These are phyloP conservation scores for Echeveria elegans DNA, from an alignment of 164 flowering plant genomes.

Conservation along the genomic window DNA sequence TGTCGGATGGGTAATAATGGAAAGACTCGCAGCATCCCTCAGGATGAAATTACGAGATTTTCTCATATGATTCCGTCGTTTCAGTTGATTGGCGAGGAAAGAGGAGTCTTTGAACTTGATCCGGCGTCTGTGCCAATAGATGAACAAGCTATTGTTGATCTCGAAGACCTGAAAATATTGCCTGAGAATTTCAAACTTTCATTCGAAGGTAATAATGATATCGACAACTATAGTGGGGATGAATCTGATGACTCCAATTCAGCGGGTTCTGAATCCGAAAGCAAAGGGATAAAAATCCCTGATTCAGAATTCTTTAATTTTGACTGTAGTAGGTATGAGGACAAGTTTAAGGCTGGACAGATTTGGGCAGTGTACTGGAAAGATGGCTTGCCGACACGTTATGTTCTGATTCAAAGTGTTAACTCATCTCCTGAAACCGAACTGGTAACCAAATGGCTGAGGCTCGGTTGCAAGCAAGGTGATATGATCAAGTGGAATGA, in stretches of 20 bases:
- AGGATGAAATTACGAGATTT: slow-evolving; percentile 36
- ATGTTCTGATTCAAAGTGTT: slow-evolving; percentile 35
- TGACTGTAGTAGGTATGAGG: slow-evolving; percentile 25
- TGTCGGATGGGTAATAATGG: slow-evolving; percentile 17
- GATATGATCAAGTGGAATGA: slow-evolving; percentile 30
- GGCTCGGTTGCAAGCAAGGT: slow-evolving; percentile 13
- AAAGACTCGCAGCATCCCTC: slow-evolving; percentile 22
- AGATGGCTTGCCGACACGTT: slow-evolving; percentile 56
- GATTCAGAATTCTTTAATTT: slow-evolving; percentile 47
- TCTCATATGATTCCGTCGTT: slow-evolving; percentile 51
- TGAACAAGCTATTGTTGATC: slow-evolving; percentile 16
- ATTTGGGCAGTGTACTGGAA: slow-evolving; percentile 67
- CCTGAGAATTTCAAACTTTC: background rate
- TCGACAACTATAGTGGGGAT: background rate
- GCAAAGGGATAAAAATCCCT: slow-evolving; percentile 21
- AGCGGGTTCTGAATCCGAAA: slow-evolving; percentile 7
- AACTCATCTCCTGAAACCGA: slow-evolving; percentile 17
- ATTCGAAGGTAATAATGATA: background rate
- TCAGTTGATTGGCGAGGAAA: slow-evolving; percentile 39
- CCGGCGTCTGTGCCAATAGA: slow-evolving; percentile 46
- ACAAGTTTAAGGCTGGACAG: slow-evolving; percentile 44
- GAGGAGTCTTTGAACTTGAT: slow-evolving; percentile 57
- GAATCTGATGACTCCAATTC: background rate
- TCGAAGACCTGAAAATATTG: slow-evolving; percentile 10
- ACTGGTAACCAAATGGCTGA: slow-evolving; percentile 36